Evolutionary conservation across 495 filamentous ascomycete genomes (phyloP).

Genomic region (Aspergillus kassunensis): DNA sequence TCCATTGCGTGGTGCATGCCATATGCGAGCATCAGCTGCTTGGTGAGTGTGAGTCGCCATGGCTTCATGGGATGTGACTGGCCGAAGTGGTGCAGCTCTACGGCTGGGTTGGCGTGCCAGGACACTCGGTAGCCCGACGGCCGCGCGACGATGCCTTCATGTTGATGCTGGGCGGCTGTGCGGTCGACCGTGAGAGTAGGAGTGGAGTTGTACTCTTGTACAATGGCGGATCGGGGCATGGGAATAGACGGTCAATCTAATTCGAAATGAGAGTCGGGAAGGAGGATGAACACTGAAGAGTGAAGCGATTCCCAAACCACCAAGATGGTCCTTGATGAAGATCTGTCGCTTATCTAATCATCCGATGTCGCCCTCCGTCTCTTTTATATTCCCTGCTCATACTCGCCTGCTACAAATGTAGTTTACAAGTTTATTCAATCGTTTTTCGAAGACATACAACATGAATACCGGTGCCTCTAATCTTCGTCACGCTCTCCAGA

Average conservation of each 20-base stretch:
- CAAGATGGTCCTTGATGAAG: no score
- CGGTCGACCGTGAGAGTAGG: conserved; percentile 59
- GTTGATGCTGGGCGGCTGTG: conserved; percentile 62
- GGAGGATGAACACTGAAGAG: no score
- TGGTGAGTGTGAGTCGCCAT: conserved; percentile 92
- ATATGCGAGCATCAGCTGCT: conserved; percentile 87
- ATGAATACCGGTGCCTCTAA: conserved; percentile 8
- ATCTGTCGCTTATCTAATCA: conserved; percentile 8
- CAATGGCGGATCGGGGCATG: conserved; percentile 52
- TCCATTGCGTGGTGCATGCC: conserved; percentile 97
- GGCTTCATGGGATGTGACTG: conserved; percentile 97
- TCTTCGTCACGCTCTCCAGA: conserved; percentile 7
- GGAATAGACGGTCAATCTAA: conserved; percentile 11
- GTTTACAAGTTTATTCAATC: background rate
- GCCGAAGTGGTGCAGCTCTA: conserved; percentile 95
- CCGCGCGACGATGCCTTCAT: conserved; percentile 63
- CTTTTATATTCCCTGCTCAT: background rate
- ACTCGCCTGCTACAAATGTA: background rate
- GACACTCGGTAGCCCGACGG: conserved; percentile 91
- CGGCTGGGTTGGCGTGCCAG: conserved; percentile 91
- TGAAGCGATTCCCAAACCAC: conserved; percentile 11
- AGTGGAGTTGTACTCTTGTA: conserved; percentile 63
- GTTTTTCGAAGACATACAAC: background rate
- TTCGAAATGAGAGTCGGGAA: no score
- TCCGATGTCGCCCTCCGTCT: conserved; percentile 8